Conservation (phyloP, 108 stramenopile species). For the Nitzschia sp. region DNA sequence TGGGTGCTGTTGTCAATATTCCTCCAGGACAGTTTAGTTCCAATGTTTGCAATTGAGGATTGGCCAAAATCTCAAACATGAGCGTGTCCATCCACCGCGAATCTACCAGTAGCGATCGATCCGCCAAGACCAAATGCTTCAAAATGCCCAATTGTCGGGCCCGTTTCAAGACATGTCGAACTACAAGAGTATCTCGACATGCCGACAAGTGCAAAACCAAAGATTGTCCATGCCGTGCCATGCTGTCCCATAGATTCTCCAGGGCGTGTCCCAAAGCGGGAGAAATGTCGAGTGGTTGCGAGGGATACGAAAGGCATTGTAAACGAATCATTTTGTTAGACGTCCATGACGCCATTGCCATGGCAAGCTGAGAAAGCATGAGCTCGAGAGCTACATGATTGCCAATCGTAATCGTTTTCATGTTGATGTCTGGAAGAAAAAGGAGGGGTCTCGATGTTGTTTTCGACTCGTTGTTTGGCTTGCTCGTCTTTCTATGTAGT, state of each 20-base stretch:
- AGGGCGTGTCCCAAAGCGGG: not conserved
- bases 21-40: not conserved
- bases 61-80: conserved; percentile 1
- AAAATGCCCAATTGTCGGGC: not conserved
- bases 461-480: too few species aligned
- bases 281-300: not conserved
- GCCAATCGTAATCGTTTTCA: not conserved
- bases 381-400: not conserved
- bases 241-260: not conserved
- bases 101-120: not conserved
- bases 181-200: not conserved
- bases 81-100: not conserved
- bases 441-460: too few species aligned
- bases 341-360: not conserved
- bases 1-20: not conserved
- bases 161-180: not conserved
- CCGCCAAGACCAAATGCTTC: not conserved
- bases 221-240: not conserved
- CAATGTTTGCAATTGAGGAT: not conserved
- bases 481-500: too few species aligned
- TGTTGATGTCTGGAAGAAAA: too few species aligned
- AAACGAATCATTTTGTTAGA: not conserved
- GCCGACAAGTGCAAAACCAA: not conserved
- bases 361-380: not conserved
- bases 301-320: not conserved